Percentiles rank a stretch among this genome's conserved stretches.
These are phyloP conservation scores for Phalaenopsis equestris DNA, from an alignment of 106 monocot species.

Conservation along the genomic window DNA sequence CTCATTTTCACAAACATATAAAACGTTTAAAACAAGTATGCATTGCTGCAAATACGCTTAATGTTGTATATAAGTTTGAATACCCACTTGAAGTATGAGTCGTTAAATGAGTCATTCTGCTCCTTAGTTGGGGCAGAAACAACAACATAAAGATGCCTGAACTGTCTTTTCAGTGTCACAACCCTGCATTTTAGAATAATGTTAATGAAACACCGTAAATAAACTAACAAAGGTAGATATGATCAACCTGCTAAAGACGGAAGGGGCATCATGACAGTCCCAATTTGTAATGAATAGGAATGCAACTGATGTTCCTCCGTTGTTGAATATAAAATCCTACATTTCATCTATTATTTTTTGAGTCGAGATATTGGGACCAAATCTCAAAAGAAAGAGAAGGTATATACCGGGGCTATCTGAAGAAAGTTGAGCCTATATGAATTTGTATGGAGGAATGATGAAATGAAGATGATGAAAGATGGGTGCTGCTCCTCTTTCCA, in stretches of 20 bases:
- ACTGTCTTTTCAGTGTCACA: conserved; percentile 67
- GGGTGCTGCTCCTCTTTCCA: conserved; percentile 86
- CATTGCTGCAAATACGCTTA: neutral
- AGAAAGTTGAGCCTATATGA: conserved; percentile 86
- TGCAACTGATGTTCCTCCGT: conserved; percentile 80
- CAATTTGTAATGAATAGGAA: conserved; percentile 78
- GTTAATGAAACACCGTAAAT: neutral
- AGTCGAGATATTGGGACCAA: neutral
- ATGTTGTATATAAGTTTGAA: neutral
- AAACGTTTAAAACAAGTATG: neutral
- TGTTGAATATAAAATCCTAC: conserved; percentile 97
- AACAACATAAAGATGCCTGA: conserved; percentile 75
- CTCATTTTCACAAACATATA: conserved; percentile 13
- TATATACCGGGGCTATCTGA: conserved; percentile 67
- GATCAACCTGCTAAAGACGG: conserved; percentile 58
- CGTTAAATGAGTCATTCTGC: conserved; percentile 85
- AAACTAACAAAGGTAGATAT: neutral
- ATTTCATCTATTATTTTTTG: conserved; percentile 2
- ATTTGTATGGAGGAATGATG: conserved; percentile 67
- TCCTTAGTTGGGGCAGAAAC: conserved; percentile 65
- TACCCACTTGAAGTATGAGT: conserved; percentile 63
- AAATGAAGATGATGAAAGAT: conserved; percentile 66
- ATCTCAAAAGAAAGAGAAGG: conserved; percentile 1
- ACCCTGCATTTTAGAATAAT: conserved; percentile 33
- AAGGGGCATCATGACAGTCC: conserved; percentile 33